A percentile compares a stretch with the other conserved stretches of the same genome.
Conservation (phyloP, 164 flowering plant genomes). For the Houttuynia cordata region DNA sequence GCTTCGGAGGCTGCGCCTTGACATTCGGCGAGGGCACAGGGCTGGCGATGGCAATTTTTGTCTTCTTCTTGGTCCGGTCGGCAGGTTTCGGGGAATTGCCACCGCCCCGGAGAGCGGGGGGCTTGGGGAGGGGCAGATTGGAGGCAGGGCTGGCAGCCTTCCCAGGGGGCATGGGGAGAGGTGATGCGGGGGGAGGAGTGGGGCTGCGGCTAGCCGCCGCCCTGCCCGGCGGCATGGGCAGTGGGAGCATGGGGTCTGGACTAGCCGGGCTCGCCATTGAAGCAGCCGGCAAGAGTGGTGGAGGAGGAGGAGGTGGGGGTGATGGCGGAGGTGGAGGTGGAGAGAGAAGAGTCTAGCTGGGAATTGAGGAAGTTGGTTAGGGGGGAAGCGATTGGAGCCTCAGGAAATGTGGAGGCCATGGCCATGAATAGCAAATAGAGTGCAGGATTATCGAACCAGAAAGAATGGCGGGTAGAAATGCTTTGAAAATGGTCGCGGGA, state of each 20-base stretch:
- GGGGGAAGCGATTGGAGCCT: not conserved
- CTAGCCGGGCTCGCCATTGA: not conserved
- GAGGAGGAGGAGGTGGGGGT: not conserved
- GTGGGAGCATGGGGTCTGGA: not conserved
- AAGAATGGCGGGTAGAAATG: too few species aligned
- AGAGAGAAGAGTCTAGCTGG: not conserved
- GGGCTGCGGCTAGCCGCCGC: not conserved
- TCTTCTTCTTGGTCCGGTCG: not conserved
- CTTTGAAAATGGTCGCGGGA: not conserved
- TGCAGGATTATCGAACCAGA: too few species aligned
- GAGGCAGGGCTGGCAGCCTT: not conserved
- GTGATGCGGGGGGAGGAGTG: not conserved
- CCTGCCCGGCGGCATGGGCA: not conserved
- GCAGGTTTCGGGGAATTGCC: not conserved
- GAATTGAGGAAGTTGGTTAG: not conserved
- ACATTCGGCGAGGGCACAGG: not conserved
- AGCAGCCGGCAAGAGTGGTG: not conserved
- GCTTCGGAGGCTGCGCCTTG: not conserved
- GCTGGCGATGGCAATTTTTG: not conserved
- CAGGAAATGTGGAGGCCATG: not conserved
- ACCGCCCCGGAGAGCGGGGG: not conserved
- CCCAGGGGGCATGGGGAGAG: not conserved
- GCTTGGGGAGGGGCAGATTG: not conserved
- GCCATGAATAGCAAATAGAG: not conserved
- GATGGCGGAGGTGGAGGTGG: not conserved